Evolutionary conservation across 2,329 filamentous ascomycete species (phyloP).

Genomic region (Aphanoascus verrucosus): DNA sequence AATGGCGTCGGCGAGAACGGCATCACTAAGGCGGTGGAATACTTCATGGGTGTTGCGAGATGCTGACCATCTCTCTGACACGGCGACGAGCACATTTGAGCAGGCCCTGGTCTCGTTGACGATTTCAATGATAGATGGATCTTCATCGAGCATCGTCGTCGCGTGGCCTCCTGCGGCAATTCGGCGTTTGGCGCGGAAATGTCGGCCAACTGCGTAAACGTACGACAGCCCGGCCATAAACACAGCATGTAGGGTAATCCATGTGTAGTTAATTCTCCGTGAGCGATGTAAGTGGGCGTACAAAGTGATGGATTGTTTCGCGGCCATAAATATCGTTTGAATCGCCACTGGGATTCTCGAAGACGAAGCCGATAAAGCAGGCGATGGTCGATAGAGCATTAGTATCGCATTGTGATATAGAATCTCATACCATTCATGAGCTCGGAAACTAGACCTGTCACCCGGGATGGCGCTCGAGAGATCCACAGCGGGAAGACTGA

Average conservation of each 20-base stretch:
- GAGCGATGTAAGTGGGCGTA: conserved; percentile 39
- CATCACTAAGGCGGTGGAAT: conserved; percentile 36
- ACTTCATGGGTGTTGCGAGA: conserved; percentile 35
- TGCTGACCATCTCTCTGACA: conserved; percentile 36
- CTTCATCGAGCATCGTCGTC: conserved; percentile 20
- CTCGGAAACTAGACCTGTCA: conserved; percentile 33
- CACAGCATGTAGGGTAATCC: conserved; percentile 41
- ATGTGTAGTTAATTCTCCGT: conserved; percentile 39
- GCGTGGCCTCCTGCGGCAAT: conserved; percentile 4
- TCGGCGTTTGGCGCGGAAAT: conserved; percentile 27
- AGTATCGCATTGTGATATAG: conserved; percentile 37
- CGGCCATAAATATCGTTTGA: conserved; percentile 33
- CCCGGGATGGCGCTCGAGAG: conserved; percentile 14
- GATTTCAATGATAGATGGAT: conserved; percentile 35
- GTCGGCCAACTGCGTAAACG: conserved; percentile 35
- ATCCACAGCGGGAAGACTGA: conserved; percentile 15
- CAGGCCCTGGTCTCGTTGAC: conserved; percentile 36
- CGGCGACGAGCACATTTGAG: conserved; percentile 38
- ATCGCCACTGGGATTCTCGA: conserved; percentile 21
- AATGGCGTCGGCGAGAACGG: conserved; percentile 34
- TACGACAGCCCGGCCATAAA: conserved; percentile 40
- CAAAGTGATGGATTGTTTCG: conserved; percentile 32
- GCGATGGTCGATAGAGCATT: conserved; percentile 36
- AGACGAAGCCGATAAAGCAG: conserved; percentile 22
- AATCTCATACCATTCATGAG: conserved; percentile 36